phyloP scores from a whole-genome alignment of 345 rosid species.

The Dipteronia sinensis region DNA sequence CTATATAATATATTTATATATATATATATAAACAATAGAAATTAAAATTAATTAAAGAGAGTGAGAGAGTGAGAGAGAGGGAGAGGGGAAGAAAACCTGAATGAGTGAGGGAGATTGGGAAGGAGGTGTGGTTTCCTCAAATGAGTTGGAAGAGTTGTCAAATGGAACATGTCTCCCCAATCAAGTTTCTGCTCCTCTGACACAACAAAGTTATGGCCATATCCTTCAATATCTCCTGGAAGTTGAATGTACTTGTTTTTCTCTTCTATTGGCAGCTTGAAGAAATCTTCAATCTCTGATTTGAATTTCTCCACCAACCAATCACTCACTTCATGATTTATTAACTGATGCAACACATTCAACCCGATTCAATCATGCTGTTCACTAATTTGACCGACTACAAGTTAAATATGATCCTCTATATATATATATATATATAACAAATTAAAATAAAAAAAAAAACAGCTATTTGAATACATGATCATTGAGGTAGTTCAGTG shows the following conservation, averaged over 20 bases:
- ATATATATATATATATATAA: too few species aligned
- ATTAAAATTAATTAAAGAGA: background rate
- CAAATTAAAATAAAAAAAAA: too few species aligned
- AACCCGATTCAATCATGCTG: too few species aligned
- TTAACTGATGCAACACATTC: slow-evolving; percentile 18
- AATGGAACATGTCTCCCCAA: background rate
- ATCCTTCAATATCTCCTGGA: slow-evolving; percentile 9
- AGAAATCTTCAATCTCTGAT: slow-evolving; percentile 11
- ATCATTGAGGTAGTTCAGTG: too few species aligned
- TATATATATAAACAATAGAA: too few species aligned
- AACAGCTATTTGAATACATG: too few species aligned
- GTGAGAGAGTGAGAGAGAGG: too few species aligned
- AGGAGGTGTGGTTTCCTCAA: slow-evolving; percentile 10
- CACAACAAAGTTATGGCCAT: background rate
- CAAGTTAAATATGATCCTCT: too few species aligned
- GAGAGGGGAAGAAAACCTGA: background rate
- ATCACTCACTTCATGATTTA: slow-evolving; percentile 17
- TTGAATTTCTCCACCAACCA: slow-evolving; percentile 15
- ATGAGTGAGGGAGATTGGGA: slow-evolving; percentile 22
- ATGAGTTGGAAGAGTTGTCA: background rate
- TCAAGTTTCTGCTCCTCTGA: background rate
- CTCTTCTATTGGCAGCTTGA: slow-evolving; percentile 18
- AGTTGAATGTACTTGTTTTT: slow-evolving; percentile 13
- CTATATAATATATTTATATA: too few species aligned
- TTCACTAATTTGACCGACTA: too few species aligned